Evolutionary conservation across 108 stramenopile species (phyloP).

Genomic region (Pseudonitzschia multistriata): DNA sequence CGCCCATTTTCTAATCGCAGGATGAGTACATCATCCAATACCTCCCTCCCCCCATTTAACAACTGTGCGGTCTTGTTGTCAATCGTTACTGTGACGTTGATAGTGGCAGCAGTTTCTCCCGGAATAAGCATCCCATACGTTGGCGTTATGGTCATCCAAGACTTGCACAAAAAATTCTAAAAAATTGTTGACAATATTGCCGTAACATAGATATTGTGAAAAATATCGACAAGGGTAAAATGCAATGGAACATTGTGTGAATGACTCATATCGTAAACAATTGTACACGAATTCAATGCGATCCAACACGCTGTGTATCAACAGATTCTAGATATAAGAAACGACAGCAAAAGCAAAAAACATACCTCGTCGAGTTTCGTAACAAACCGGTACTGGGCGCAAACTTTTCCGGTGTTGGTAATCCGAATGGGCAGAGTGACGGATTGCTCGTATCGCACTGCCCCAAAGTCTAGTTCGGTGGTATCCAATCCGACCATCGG

Average conservation of each 20-base stretch:
- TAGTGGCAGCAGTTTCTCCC: constrained; percentile 63
- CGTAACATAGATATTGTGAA: not conserved
- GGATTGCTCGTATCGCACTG: constrained; percentile 66
- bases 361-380: constrained; percentile 92
- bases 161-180: constrained; percentile 75
- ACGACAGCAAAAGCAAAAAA: not conserved
- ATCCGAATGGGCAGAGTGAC: constrained; percentile 67
- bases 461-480: constrained; percentile 75
- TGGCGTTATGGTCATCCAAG: constrained; percentile 88
- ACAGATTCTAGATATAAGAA: not conserved
- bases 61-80: constrained; percentile 77
- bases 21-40: constrained; percentile 88
- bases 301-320: not conserved
- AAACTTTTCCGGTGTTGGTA: constrained; percentile 85
- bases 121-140: constrained; percentile 93
- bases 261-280: not conserved
- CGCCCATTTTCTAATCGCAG: constrained; percentile 93
- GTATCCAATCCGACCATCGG: constrained; percentile 85
- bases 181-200: not conserved
- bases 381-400: constrained; percentile 89
- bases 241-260: not conserved
- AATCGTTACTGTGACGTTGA: constrained; percentile 78
- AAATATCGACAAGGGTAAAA: too few species aligned
- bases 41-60: constrained; percentile 79
- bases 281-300: not conserved